Evolutionary conservation across 2,329 filamentous ascomycete genomes (phyloP), one percentile per base, ranked within the genome.

Genomic region (Fusarium lyarnte): DNA sequence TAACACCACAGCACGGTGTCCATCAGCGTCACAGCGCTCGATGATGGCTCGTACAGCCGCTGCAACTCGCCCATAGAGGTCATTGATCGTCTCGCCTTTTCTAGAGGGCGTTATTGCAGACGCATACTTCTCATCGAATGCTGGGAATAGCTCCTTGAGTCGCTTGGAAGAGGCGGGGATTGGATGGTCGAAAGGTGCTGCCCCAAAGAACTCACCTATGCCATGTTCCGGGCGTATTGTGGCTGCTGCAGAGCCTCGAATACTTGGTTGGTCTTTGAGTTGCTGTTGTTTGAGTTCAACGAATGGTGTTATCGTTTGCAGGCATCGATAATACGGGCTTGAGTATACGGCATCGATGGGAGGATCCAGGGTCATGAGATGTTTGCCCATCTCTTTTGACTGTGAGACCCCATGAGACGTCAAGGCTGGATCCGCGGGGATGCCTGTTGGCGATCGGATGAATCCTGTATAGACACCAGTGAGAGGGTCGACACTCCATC

Each of bases 191-290:
- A 97, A 98, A 66, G 90, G 90, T 21, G 95, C 94, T 52, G 90
- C 87, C 31, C 96, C 96, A 80, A 96, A 98, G 92, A 96, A 98
- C 84, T 99, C 96, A 69, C 93, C 92, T 42, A 91, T 77, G 17
- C 88, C 89, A 62, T 85, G 82, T 75, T 91, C 89, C 52, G 85
- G 87, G 39, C 87, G 85, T 68, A 91, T 87, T 42, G 78, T 81
- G 63, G 82, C 74, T 31, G 78, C 73, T 45, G 75, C 71, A 69
- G 65, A 63, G 51, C 55, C 73, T 43, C 51, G 43, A n/a, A 4
- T 42, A 23, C 27, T 38, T 42, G 52, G 27, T 39, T 64, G 63
- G 25, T 35, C 75, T 64, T 63, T 55, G 5, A 70, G 49, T 45
- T 74, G 66, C 53, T 75, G 64, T 43, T 70, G 78, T 73, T 80